Base-by-base conservation (phyloP, 306 rosid species). In the Aeschynomene evenia region DNA sequence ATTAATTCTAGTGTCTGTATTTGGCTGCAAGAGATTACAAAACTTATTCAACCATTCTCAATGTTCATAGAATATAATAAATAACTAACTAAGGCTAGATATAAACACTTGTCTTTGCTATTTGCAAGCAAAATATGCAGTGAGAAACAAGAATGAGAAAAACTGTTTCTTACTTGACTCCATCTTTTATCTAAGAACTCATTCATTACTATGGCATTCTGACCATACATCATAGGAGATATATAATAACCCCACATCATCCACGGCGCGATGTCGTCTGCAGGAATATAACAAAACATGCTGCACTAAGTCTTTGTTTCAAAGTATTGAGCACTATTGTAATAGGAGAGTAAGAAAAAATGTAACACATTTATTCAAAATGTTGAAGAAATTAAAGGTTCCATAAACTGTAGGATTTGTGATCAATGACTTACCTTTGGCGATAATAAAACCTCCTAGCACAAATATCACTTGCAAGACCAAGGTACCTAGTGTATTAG, bases 191-290 rank as follows among this genome's bases (percentile, higher is more conserved):
- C 95, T 1, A 91, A 86, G 69, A 91, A 91, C 60, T 88, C 97
- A 26, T 91, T 88, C 20, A 86, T 85, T 53, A 77, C 86, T 14
- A 91, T 78, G 18, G 96, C 92, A 76, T 86, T 91, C 37, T 88
- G 97, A 78, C 89, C 97, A 58, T 91, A 91, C 91, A 80, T 86
- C 86, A 91, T 81, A 29, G 97, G 97, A 55, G 91, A 85, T 5
- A 71, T 2, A 39, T 85, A 91, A 68, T 78, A 88, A 15, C 96
- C 96, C 97, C 97, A 91, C 51, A 83, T 60, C 91, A 88, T 75
- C 95, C 95, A 91, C 18, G 88, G 76, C 20, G 67, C 50, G 68
- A 88, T 76, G 64, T 88, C 95, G 16, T 91, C 97, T 88, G 61
- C 59, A 54, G 29, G 40, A 6, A 78, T 14, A 39, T 37, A 36